Conservation (phyloP, 2,329 filamentous ascomycete genomes). For the Penicillium brevicompactum region DNA sequence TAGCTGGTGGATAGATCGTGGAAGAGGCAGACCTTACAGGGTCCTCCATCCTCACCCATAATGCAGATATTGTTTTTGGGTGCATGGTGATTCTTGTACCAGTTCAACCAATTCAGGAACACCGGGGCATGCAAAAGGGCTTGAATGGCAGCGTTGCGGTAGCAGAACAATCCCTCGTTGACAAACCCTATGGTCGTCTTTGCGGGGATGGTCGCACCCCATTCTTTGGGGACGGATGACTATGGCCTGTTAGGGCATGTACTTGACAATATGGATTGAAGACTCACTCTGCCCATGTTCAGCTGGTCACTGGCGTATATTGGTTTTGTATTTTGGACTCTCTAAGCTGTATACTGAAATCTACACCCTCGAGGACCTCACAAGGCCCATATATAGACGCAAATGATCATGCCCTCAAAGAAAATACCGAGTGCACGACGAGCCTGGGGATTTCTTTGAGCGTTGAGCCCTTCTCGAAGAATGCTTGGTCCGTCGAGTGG, state of each 20-base stretch:
- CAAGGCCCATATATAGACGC: too few relatives aligned
- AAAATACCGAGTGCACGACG: too few relatives aligned
- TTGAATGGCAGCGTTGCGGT: constrained; percentile 29
- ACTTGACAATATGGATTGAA: too few relatives aligned
- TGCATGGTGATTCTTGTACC: constrained; percentile 8
- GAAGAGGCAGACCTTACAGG: not conserved
- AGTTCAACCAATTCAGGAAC: constrained; percentile 26
- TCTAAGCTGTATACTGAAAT: too few relatives aligned
- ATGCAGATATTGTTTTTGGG: not conserved
- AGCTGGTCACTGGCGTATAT: too few relatives aligned
- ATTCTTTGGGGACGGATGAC: not conserved
- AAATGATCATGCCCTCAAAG: too few relatives aligned
- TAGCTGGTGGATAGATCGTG: not conserved
- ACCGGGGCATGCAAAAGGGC: constrained; percentile 29
- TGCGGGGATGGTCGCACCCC: not conserved
- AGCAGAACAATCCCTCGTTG: constrained; percentile 18
- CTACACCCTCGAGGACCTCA: too few relatives aligned
- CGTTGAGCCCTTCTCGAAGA: too few relatives aligned
- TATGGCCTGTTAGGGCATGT: not conserved
- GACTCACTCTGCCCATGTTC: too few relatives aligned
- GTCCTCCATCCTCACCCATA: not conserved
- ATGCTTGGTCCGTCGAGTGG: too few relatives aligned
- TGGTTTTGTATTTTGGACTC: too few relatives aligned
- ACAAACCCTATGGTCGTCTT: constrained; percentile 4
- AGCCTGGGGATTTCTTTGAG: too few relatives aligned